Percentiles rank a stretch among this genome's conserved stretches.
These are phyloP conservation scores for Melanomma pulvis-pyrius DNA, from an alignment of 495 filamentous ascomycete genomes.

Conservation along the genomic window DNA sequence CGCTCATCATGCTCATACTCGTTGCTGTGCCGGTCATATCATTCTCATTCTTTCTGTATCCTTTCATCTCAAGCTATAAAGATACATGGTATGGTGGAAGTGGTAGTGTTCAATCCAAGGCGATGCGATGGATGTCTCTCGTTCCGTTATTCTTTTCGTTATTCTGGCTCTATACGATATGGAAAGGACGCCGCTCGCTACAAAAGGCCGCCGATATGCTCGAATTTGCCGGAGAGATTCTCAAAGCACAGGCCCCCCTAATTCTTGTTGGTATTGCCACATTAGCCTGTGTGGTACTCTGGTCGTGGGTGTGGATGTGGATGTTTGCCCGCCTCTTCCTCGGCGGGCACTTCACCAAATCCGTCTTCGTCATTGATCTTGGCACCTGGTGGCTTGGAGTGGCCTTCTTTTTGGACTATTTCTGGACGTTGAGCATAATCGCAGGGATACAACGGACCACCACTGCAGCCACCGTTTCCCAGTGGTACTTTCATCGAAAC, in stretches of 20 bases:
- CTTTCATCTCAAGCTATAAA: conserved; percentile 86
- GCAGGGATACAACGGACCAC: conserved; percentile 85
- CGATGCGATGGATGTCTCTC: conserved; percentile 84
- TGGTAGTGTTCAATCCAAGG: conserved; percentile 76
- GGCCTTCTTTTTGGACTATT: conserved; percentile 89
- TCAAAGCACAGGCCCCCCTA: conserved; percentile 80
- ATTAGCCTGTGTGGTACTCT: conserved; percentile 73
- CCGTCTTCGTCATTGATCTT: conserved; percentile 72
- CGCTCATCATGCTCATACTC: conserved; percentile 74
- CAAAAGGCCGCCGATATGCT: conserved; percentile 80
- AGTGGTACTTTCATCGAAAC: conserved; percentile 98
- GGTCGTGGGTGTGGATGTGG: conserved; percentile 94
- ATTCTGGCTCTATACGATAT: conserved; percentile 80
- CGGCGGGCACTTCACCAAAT: conserved; percentile 70
- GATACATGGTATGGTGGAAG: conserved; percentile 63
- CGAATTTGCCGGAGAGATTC: conserved; percentile 85
- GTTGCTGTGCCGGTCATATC: conserved; percentile 83
- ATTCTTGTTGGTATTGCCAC: conserved; percentile 79
- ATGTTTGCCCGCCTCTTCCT: conserved; percentile 98
- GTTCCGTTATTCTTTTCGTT: conserved; percentile 73
- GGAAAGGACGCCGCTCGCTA: conserved; percentile 76
- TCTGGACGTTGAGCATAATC: conserved; percentile 89
- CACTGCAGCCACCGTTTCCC: conserved; percentile 91
- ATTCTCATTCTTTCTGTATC: conserved; percentile 85
- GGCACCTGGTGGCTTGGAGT: conserved; percentile 89